Evolutionary conservation across 371 early-diverging fungal species (phyloP), one percentile per base, ranked within the genome.

Genomic region (Mucor saturninus): DNA sequence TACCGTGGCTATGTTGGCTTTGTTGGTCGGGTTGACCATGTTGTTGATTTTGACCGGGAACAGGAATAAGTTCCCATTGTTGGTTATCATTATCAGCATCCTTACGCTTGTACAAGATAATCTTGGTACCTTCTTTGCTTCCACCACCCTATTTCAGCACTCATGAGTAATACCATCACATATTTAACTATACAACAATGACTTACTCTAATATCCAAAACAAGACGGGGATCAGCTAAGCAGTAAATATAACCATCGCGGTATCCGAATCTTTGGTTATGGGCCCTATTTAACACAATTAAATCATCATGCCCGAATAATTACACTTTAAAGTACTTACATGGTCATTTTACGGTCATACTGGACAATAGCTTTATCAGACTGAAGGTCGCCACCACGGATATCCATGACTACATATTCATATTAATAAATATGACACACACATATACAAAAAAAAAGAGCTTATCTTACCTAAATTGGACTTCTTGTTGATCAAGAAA

Each of bases 401-500:
- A 81, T 73, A 64, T 81, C 81, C 28, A 81, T 62, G 2, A 81
- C 81, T 79, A 51, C 15, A 35, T 8, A 6, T 35, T 35, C 35
- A 35, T 35, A 8, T 35, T 35, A 35, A 35, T 21, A 1, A 21
- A 21, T 35, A 35, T 35, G 8, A 1, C 35, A 35, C 35, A 35
- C 8, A 35, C 35, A 35, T 35, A 35, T 35, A 35, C 8, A 35
- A 8, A 35, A 35, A 35, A 35, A 35, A 35, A 8, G 8, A 21
- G 11, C 7, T 28, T 40, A 55, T 40, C n/a, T 38, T 75, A 77
- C 81, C 81, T 43, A 81, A 65, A 11, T 70, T 69, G 10, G 81
- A 81, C 50, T 76, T 76, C 50, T 78, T 76, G 65, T 81, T 81
- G 58, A 78, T 67, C 59, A 81, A 70, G 50, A 76, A 81, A 13